Base-by-base conservation (phyloP, 2,329 filamentous ascomycete genomes). In the Cladophialophora exuberans region DNA sequence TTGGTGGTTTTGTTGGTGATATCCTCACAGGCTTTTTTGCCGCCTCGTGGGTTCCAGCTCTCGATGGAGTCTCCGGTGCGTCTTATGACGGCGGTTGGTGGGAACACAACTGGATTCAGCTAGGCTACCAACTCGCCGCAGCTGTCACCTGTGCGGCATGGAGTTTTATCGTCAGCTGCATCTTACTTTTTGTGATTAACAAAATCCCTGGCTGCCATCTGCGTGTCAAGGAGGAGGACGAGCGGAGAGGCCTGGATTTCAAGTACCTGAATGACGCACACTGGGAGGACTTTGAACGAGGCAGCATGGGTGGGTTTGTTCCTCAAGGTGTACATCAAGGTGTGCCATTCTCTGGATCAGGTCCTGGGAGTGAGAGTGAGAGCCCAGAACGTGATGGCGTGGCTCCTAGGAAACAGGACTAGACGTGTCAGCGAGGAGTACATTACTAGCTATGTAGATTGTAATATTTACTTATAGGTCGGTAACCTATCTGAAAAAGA, bases 11-110 rank as follows among this genome's bases (percentile, higher is more conserved):
- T 61, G 74, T 83, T 0, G 82, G 82, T 9, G 77, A 79, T 25
- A 71, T 84, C 41, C 64, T 83, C 9, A 84, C 81, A 0, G 82
- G 82, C 2, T 71, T 84, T 26, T 84, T 84, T 50, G 81, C 82
- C 0, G 75, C 79, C 1, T 44, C 65, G 3, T 69, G 65, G 62
- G 76, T 83, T 1, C 75, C 77, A 0, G 75, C 76, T 3, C 73
- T 83, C 10, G 81, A 83, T 36, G 81, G 80, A 1, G 72, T 70
- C 3, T 76, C 72, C 1, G 67, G 69, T 3, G 75, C 74, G 1
- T 61, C 73, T 0, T 75, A 78, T 28, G 73, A 66, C 0, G 78
- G 79, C 1, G 79, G 79, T 5, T 79, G 76, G 75, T 77, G 73
- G 70, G 71, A 81, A 44, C 71, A 72, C 0, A 76, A 82, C 63